phyloP scores from a whole-genome alignment of 164 flowering plant genomes.

The Malania oleifera region DNA sequence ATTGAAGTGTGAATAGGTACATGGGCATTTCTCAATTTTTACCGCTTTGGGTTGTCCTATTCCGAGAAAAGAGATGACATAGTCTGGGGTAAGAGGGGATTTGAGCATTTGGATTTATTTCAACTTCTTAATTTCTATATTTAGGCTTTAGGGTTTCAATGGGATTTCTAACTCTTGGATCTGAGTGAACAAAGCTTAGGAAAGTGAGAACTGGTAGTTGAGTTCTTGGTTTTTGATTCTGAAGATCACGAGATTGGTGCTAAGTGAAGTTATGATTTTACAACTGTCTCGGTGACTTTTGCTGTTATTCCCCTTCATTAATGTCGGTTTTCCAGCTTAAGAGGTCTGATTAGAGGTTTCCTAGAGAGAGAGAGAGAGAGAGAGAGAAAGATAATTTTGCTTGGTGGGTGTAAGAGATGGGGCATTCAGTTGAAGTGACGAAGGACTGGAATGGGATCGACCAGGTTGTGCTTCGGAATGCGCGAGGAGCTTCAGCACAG shows the following conservation, averaged over 20 bases:
- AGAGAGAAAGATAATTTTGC: background rate
- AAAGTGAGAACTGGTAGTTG: constrained; percentile 1
- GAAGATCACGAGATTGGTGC: constrained; percentile 15
- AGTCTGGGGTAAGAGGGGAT: too few relatives aligned
- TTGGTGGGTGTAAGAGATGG: constrained; percentile 39
- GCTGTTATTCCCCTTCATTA: constrained; percentile 1
- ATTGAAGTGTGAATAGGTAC: background rate
- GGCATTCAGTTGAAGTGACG: constrained; percentile 60
- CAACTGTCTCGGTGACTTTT: constrained; percentile 12
- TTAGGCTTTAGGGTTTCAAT: background rate
- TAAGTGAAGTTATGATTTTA: constrained; percentile 14
- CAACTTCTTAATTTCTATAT: too few relatives aligned
- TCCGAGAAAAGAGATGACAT: too few relatives aligned
- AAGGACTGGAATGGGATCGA: constrained; percentile 89
- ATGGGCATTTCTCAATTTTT: background rate
- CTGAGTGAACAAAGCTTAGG: too few relatives aligned
- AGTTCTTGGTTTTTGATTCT: constrained; percentile 15
- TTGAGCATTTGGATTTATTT: too few relatives aligned
- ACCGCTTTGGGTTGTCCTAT: too few relatives aligned
- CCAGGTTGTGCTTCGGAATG: constrained; percentile 65
- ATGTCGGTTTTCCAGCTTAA: background rate
- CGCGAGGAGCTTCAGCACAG: constrained; percentile 74
- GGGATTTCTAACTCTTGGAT: constrained; percentile 8
- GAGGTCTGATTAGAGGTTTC: background rate
- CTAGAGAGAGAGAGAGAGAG: background rate